Evolutionary conservation across 2,329 filamentous ascomycete genomes (phyloP).

Genomic region (Tolypocladium paradoxum): DNA sequence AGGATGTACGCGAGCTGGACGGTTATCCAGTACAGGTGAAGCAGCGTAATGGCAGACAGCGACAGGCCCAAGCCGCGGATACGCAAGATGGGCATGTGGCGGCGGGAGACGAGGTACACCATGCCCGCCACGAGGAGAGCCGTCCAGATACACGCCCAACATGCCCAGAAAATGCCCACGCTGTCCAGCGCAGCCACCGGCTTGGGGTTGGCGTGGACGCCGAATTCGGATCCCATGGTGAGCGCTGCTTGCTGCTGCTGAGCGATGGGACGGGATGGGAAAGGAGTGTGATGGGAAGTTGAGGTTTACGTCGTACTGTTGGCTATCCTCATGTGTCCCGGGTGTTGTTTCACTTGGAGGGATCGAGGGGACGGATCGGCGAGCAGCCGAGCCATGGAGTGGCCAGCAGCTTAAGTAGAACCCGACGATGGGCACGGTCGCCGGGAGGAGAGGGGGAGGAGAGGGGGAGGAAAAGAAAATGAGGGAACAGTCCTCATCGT

Average conservation of each 20-base stretch:
- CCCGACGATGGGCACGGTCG: not conserved
- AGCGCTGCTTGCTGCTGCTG: not conserved
- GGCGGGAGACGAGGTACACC: constrained; percentile 24
- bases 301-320: not conserved
- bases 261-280: not conserved
- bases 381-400: not conserved
- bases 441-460: not conserved
- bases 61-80: constrained; percentile 29
- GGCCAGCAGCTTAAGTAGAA: not conserved
- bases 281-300: not conserved
- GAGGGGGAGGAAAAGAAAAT: not conserved
- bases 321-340: not conserved
- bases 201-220: constrained; percentile 10
- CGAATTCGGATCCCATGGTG: constrained; percentile 16
- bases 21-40: constrained; percentile 30
- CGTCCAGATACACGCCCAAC: constrained; percentile 22
- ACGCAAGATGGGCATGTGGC: constrained; percentile 24
- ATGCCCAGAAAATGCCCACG: constrained; percentile 24
- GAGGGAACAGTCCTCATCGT: not conserved
- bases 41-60: constrained; percentile 24
- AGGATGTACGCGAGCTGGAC: constrained; percentile 26
- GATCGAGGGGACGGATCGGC: not conserved
- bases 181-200: constrained; percentile 10
- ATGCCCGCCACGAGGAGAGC: constrained; percentile 24
- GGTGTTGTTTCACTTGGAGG: not conserved